These are phyloP conservation scores for Aspergillus brasiliensis DNA, from an alignment of 2,329 filamentous ascomycete species.

Conservation along the genomic window DNA sequence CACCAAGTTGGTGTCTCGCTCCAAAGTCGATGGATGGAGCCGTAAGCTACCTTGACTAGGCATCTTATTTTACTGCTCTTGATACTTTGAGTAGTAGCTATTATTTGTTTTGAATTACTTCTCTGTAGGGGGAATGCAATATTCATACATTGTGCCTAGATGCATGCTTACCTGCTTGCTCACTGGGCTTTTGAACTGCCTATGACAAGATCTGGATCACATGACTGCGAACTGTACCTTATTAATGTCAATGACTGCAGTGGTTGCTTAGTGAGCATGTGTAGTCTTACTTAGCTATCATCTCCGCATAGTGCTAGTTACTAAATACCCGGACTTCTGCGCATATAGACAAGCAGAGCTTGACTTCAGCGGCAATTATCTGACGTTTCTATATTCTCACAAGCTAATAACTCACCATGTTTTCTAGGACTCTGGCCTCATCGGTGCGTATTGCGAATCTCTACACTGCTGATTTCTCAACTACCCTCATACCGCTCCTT, in stretches of 20 bases:
- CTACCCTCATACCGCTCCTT: neutral
- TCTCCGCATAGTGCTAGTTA: neutral
- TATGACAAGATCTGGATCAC: neutral
- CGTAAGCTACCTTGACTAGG: too few species aligned
- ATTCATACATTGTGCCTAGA: too few species aligned
- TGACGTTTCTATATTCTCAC: neutral
- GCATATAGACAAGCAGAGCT: neutral
- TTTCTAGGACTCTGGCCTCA: slow-evolving; percentile 27
- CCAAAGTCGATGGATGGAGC: too few species aligned
- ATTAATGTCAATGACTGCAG: neutral
- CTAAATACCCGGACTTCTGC: slow-evolving; percentile 2
- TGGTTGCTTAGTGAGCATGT: neutral
- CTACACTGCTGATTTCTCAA: neutral
- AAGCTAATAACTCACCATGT: slow-evolving; percentile 25
- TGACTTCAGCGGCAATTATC: neutral
- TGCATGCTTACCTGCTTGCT: too few species aligned
- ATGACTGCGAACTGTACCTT: neutral
- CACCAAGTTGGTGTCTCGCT: too few species aligned
- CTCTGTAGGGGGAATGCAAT: too few species aligned
- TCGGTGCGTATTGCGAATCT: slow-evolving; percentile 18
- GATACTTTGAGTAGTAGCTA: too few species aligned
- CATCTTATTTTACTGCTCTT: too few species aligned
- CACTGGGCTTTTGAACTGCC: too few species aligned
- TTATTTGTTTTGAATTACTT: too few species aligned
- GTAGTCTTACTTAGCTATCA: neutral